Conservation (phyloP, 306 rosid species). For the Styphnolobium japonicum region DNA sequence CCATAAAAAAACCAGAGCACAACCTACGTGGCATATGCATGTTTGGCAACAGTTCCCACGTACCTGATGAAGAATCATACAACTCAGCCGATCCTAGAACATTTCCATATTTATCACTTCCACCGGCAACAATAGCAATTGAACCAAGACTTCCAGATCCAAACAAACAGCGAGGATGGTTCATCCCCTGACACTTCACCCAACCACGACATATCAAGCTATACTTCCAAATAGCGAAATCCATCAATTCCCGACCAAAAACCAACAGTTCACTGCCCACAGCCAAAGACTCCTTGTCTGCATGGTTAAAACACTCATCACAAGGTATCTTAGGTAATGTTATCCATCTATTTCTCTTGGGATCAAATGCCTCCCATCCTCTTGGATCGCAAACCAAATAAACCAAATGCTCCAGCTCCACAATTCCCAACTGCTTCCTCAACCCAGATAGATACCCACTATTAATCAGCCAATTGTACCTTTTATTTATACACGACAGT, state of each 20-base stretch:
- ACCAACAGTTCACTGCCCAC: conserved; percentile 80
- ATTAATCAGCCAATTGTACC: conserved; percentile 57
- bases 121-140: conserved; percentile 85
- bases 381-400: conserved; percentile 83
- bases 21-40: conserved; percentile 85
- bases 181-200: conserved; percentile 79
- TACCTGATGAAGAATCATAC: conserved; percentile 66
- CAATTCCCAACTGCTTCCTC: conserved; percentile 60
- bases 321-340: conserved; percentile 86
- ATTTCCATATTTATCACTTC: conserved; percentile 70
- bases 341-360: conserved; percentile 65
- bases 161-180: conserved; percentile 87
- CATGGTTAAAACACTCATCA: conserved; percentile 88
- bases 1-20: conserved; percentile 92
- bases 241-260: conserved; percentile 82
- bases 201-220: conserved; percentile 53
- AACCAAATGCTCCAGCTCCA: conserved; percentile 85
- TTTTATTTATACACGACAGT: conserved; percentile 60
- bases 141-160: conserved; percentile 86
- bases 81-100: conserved; percentile 75
- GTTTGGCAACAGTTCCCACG: conserved; percentile 73
- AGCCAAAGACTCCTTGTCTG: conserved; percentile 94
- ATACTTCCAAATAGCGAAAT: conserved; percentile 90
- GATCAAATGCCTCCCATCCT: conserved; percentile 82
- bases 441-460: conserved; percentile 69